Evolutionary conservation across 2,329 filamentous ascomycete genomes (phyloP).

Genomic region (Exophiala bonariae): DNA sequence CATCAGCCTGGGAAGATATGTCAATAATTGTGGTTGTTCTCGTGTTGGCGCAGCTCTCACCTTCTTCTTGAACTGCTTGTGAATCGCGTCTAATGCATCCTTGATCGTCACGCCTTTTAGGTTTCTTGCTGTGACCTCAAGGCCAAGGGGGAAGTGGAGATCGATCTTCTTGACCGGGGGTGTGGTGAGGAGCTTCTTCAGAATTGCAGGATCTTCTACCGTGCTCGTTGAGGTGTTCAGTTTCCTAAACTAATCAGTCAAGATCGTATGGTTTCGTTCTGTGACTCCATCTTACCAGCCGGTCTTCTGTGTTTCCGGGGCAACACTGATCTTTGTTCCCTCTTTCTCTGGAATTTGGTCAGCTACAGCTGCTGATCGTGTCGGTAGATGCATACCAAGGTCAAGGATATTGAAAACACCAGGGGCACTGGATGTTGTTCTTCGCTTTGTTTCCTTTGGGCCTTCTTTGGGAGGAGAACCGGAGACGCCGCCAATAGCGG

Average conservation of each 20-base stretch:
- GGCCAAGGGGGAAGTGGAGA: constrained; percentile 83
- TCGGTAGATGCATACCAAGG: constrained; percentile 62
- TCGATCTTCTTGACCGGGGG: constrained; percentile 94
- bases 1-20: constrained; percentile 66
- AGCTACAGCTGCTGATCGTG: constrained; percentile 4
- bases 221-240: constrained; percentile 80
- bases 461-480: constrained; percentile 63
- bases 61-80: constrained; percentile 97
- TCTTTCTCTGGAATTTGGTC: constrained; percentile 62
- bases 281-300: constrained; percentile 69
- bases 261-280: not conserved
- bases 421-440: constrained; percentile 70
- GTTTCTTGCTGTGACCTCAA: constrained; percentile 86
- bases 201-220: constrained; percentile 78
- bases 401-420: constrained; percentile 83
- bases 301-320: constrained; percentile 80
- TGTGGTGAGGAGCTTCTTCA: constrained; percentile 76
- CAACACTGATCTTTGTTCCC: constrained; percentile 69
- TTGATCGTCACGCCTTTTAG: constrained; percentile 95
- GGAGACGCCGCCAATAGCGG: constrained; percentile 77
- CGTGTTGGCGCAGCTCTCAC: constrained; percentile 50
- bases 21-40: constrained; percentile 14
- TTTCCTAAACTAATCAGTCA: constrained; percentile 63
- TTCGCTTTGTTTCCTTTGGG: constrained; percentile 47
- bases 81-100: constrained; percentile 90